Evolutionary conservation across 495 filamentous ascomycete genomes (phyloP), one percentile per base, ranked within the genome.

Genomic region (Filosporella fistucella): DNA sequence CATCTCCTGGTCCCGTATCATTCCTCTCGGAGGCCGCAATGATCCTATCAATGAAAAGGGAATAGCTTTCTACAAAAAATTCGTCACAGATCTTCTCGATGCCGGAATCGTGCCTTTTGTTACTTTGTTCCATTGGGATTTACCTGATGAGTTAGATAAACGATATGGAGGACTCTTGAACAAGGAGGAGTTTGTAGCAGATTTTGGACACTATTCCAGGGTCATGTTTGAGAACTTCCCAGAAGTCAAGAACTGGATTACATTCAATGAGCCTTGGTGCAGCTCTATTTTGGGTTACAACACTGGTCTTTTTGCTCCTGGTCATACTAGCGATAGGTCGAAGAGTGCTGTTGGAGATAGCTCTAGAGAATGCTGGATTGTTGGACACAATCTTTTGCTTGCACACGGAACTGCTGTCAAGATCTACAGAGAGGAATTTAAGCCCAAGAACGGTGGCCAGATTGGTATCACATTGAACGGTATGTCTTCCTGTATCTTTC

Each of bases 1-100:
- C 23, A 64, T 89, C 42, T 82, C 84, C 33, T 89, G 85, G 86
- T 79, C 71, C 21, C 78, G 85, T 34, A 77, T 88, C 52, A 86
- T 89, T 51, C 84, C 85, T 18, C 63, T 79, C 38, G 78, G 80
- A 43, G 75, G 77, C 35, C 76, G 77, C 49, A 75, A 76, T 54
- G 78, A 82, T 54, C 75, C 77, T 28, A 60, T 81, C 60, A 84
- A 82, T 63, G 74, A 77, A 54, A 68, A 67, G 28, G 78, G 78
- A 23, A 63, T 82, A 23, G 68, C 76, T 52, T 74, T 80, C 63
- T 82, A 82, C 57, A 68, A 75, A 49, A 73, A 78, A 59, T 80
- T 82, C 38, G 72, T 80, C 38, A 72, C 80, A 50, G 76, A 81
- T 61, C 65, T 82, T 18, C 68, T 75, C 36, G 77, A 68, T 22